Base-by-base conservation (phyloP, 1,139 yeast species). In the Saccharomycopsis crataegensis region DNA sequence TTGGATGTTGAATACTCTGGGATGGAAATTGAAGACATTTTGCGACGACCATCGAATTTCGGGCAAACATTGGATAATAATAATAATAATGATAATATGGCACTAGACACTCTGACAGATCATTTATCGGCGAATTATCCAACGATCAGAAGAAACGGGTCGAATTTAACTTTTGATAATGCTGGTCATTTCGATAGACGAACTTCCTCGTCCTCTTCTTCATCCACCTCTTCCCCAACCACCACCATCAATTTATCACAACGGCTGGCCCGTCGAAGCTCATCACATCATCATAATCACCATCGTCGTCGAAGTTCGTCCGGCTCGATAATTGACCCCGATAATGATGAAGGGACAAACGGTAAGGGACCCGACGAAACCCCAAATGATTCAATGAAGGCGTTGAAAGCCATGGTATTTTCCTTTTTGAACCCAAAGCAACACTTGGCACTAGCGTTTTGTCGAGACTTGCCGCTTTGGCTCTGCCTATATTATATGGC, bases 391-490 rank as follows among this genome's bases (percentile, higher is more conserved):
- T 22, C 28, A 22, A 22, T 22, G 28, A 22, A 22, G 28, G 28
- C 28, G 11, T 45, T 84, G 49, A 84, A 83, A 63, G 72, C 72
- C 45, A 67, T 84, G 45, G 91, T 91, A 0, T 70, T 84, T 53
- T 80, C 79, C 61, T 78, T 85, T 57, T 72, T 88, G 56, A 84
- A 83, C 60, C 88, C 94, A 1, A 74, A 82, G 58, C 91, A 87
- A 61, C 95, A 87, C 64, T 77, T 86, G 60, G 76, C 86, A 8
- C 74, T 90, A 58, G 87, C 93, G 0, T 69, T 79, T 32, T 82
- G 89, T 61, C 72, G 94, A 58, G 95, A 86, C 62, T 70, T 87
- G 31, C 86, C 94, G 1, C 72, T 86, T 62, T 79, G 28, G 87
- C 87, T 37, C 70, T 82, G 62, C 69, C 70, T 31, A 69, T 68